Evolutionary conservation across 1,139 yeast genomes (phyloP).

Genomic region (Yamadazyma oceani): DNA sequence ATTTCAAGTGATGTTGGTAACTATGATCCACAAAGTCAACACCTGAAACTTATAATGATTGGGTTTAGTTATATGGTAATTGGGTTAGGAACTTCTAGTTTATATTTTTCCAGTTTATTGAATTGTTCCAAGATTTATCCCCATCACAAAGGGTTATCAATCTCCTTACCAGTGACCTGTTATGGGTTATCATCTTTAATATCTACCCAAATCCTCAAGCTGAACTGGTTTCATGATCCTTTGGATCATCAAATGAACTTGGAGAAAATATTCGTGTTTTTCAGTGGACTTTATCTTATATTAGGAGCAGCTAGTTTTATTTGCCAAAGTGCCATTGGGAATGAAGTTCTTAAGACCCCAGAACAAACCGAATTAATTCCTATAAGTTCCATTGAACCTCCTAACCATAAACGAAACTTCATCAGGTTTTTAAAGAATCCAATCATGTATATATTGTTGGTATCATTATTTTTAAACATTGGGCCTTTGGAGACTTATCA

Average conservation of each 20-base stretch:
- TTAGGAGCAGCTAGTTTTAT: conserved; percentile 61
- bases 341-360: conserved; percentile 14
- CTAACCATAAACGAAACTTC: conserved; percentile 50
- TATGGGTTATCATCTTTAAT: conserved; percentile 79
- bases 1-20: conserved; percentile 11
- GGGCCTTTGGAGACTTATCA: conserved; percentile 91
- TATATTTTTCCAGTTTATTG: conserved; percentile 73
- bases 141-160: conserved; percentile 70
- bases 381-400: conserved; percentile 34
- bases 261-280: conserved; percentile 53
- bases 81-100: conserved; percentile 80
- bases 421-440: conserved; percentile 56
- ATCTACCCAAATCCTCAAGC: conserved; percentile 55
- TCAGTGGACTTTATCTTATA: conserved; percentile 56
- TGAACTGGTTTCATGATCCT: conserved; percentile 30
- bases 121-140: conserved; percentile 87
- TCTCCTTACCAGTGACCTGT: conserved; percentile 83
- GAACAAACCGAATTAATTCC: conserved; percentile 20
- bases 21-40: no score
- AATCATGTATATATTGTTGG: conserved; percentile 63
- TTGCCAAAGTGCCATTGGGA: conserved; percentile 57
- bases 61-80: conserved; percentile 47
- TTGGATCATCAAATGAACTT: conserved; percentile 40
- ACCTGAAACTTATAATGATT: conserved; percentile 22
- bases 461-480: conserved; percentile 63